phyloP scores from a whole-genome alignment of 768 basidiomycete species.

The Rhizopogon vesiculosus region DNA sequence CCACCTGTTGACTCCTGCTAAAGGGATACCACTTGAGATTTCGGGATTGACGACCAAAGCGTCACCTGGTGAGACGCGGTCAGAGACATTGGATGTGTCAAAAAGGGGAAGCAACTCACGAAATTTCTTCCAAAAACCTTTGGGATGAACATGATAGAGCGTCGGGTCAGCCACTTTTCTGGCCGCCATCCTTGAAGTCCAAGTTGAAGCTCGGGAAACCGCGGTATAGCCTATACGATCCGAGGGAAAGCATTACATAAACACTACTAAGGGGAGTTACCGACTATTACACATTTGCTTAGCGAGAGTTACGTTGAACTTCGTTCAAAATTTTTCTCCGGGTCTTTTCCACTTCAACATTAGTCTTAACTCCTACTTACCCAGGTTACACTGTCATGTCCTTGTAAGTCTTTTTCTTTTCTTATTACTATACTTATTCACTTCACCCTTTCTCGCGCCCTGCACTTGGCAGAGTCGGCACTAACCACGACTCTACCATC shows the following conservation, averaged over 20 bases:
- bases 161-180: constrained; percentile 85
- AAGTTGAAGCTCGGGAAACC: constrained; percentile 1
- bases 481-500: too few species aligned
- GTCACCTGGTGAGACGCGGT: constrained; percentile 53
- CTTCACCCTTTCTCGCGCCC: too few species aligned
- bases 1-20: constrained; percentile 66
- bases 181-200: constrained; percentile 48
- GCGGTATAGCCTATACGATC: neutral
- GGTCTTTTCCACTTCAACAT: too few species aligned
- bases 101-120: constrained; percentile 43
- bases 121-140: constrained; percentile 97
- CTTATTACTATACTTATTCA: too few species aligned
- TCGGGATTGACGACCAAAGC: constrained; percentile 81
- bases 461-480: too few species aligned
- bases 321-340: too few species aligned
- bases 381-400: too few species aligned
- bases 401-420: too few species aligned
- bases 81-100: neutral
- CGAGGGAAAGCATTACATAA: neutral
- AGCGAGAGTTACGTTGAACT: too few species aligned
- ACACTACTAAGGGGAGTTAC: neutral
- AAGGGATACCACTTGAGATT: constrained; percentile 86
- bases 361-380: too few species aligned
- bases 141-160: constrained; percentile 82
- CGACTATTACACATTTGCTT: too few species aligned